Percentiles rank a stretch among this genome's conserved stretches.
Evolutionary conservation across 495 filamentous ascomycete species (phyloP).

Genomic region (Penicillium turbatum): DNA sequence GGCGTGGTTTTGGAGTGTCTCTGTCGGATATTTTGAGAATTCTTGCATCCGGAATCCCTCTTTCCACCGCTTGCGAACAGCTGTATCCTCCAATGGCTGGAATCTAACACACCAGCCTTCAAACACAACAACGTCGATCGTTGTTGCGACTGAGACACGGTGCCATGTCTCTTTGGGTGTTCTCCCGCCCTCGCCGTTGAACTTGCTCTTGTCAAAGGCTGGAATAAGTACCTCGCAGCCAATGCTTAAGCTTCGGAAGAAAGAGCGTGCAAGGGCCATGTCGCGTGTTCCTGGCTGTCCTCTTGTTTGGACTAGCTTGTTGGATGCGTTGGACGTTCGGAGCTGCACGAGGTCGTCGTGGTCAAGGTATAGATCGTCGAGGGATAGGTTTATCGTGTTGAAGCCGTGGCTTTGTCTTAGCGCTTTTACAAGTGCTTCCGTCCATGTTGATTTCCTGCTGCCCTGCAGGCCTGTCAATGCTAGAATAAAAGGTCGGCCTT

Average conservation of each 20-base stretch:
- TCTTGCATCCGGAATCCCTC: not conserved
- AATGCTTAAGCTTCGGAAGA: constrained; percentile 11
- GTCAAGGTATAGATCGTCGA: constrained; percentile 18
- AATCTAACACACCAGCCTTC: constrained; percentile 24
- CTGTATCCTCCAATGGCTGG: constrained; percentile 5
- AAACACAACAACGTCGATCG: constrained; percentile 14
- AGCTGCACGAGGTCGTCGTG: constrained; percentile 12
- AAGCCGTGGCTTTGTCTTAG: constrained; percentile 6
- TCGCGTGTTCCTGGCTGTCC: constrained; percentile 20
- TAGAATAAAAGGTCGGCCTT: constrained; percentile 10
- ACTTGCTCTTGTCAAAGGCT: constrained; percentile 18
- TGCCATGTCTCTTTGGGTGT: constrained; percentile 8
- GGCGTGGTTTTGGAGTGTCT: constrained; percentile 14
- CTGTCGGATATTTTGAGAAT: not conserved
- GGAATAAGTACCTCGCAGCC: constrained; percentile 10
- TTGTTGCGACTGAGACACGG: not conserved
- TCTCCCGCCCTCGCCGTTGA: constrained; percentile 18
- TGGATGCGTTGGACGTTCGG: constrained; percentile 2
- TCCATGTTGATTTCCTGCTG: constrained; percentile 21
- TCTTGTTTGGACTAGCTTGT: constrained; percentile 14
- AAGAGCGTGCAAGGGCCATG: constrained; percentile 7
- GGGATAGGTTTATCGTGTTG: constrained; percentile 14
- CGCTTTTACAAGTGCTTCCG: constrained; percentile 8
- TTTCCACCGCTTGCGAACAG: constrained; percentile 4
- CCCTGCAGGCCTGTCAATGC: constrained; percentile 18